phyloP scores from a whole-genome alignment of 1,284 basidiomycete genomes.

The Irpex sp. region DNA sequence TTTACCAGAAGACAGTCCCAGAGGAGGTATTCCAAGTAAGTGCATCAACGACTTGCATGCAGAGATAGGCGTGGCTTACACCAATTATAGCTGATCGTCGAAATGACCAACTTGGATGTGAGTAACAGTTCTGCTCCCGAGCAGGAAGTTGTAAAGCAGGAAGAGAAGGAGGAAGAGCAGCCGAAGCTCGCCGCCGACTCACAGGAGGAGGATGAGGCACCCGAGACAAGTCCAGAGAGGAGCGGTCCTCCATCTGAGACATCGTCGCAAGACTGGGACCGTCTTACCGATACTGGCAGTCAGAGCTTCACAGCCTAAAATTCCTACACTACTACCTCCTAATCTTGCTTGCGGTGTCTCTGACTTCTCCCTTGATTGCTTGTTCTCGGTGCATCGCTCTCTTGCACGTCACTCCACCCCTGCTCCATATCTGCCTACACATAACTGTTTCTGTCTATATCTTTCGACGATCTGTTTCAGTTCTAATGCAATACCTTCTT shows the following conservation, averaged over 20 bases:
- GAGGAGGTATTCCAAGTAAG: slow-evolving; percentile 77
- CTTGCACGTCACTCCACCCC: not conserved
- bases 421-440: slow-evolving; percentile 2
- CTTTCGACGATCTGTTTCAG: slow-evolving; percentile 19
- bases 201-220: slow-evolving; percentile 30
- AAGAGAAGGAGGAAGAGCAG: slow-evolving; percentile 18
- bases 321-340: slow-evolving; percentile 4
- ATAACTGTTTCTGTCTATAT: slow-evolving; percentile 6
- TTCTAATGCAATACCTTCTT: slow-evolving; percentile 60
- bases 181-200: slow-evolving; percentile 28
- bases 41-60: not conserved
- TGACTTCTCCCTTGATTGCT: slow-evolving; percentile 14
- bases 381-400: slow-evolving; percentile 2
- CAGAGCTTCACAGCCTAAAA: slow-evolving; percentile 30
- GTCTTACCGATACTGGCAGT: slow-evolving; percentile 65
- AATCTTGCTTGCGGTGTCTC: not conserved
- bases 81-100: slow-evolving; percentile 66
- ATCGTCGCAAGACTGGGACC: slow-evolving; percentile 84
- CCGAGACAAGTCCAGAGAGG: slow-evolving; percentile 50
- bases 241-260: slow-evolving; percentile 71
- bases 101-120: slow-evolving; percentile 85
- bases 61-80: slow-evolving; percentile 9
- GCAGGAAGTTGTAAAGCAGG: slow-evolving; percentile 22
- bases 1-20: slow-evolving; percentile 92
- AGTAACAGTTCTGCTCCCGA: slow-evolving; percentile 52